Conservation (phyloP, 805 yeast species). For the Ogataea sp. region DNA sequence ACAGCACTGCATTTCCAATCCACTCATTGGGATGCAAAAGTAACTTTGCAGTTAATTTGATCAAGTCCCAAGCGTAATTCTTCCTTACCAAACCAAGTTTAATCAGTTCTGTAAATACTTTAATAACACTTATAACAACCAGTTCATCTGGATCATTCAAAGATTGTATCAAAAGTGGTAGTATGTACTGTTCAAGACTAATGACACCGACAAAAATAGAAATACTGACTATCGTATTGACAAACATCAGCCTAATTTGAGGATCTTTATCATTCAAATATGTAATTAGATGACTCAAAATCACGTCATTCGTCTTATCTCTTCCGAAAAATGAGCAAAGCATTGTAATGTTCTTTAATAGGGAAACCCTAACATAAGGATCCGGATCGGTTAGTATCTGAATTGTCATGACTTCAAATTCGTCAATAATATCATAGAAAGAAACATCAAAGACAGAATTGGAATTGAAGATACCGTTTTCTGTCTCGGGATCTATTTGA, state of each 20-base stretch:
- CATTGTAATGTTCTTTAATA: conserved; percentile 65
- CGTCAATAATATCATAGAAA: conserved; percentile 36
- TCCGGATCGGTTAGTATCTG: conserved; percentile 63
- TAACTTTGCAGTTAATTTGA: conserved; percentile 44
- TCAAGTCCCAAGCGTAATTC: conserved; percentile 46
- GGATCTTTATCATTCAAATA: conserved; percentile 76
- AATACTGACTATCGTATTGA: conserved; percentile 62
- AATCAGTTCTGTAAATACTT: conserved; percentile 46
- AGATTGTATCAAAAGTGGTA: conserved; percentile 80
- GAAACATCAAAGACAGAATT: conserved; percentile 28
- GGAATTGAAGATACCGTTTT: conserved; percentile 27
- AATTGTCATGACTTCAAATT: conserved; percentile 60
- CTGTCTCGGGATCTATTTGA: conserved; percentile 37
- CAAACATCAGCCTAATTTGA: conserved; percentile 59
- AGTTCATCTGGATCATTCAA: conserved; percentile 77
- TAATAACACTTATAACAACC: conserved; percentile 64
- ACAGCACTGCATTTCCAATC: conserved; percentile 64
- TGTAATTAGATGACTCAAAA: conserved; percentile 85
- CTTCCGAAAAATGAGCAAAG: conserved; percentile 78
- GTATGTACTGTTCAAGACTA: conserved; percentile 77
- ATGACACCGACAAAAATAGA: conserved; percentile 77
- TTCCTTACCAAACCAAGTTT: conserved; percentile 48
- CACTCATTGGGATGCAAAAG: conserved; percentile 82
- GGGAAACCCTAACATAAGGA: conserved; percentile 57
- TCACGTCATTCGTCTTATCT: conserved; percentile 80